Evolutionary conservation across 352 stramenopile genomes (phyloP).

Genomic region (Phytophthora quininea): DNA sequence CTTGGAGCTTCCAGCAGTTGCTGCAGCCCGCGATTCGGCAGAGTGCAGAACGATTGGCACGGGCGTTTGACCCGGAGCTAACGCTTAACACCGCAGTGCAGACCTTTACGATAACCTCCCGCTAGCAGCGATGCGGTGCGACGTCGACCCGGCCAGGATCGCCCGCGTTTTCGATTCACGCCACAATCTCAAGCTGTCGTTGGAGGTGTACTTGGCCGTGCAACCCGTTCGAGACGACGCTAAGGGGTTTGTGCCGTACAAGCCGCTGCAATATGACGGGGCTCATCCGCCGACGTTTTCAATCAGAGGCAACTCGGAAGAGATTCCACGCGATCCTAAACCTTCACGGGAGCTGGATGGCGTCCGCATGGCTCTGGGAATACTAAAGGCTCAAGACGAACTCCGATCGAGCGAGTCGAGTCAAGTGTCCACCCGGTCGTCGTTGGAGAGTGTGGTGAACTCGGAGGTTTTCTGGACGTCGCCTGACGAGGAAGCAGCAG

Average conservation of each 20-base stretch:
- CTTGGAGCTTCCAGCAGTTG: slow-evolving; percentile 63
- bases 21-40: slow-evolving; percentile 40
- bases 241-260: slow-evolving; percentile 38
- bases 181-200: slow-evolving; percentile 35
- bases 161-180: slow-evolving; percentile 44
- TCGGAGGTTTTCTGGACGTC: slow-evolving; percentile 24
- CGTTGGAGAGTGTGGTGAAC: slow-evolving; percentile 3
- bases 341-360: slow-evolving; percentile 16
- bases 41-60: slow-evolving; percentile 41
- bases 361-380: slow-evolving; percentile 17
- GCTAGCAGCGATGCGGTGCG: slow-evolving; percentile 80
- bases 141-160: slow-evolving; percentile 36
- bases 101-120: slow-evolving; percentile 78
- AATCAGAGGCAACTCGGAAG: slow-evolving; percentile 20
- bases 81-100: slow-evolving; percentile 67
- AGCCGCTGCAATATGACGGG: slow-evolving; percentile 33
- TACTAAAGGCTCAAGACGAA: slow-evolving; percentile 17
- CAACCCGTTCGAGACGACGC: slow-evolving; percentile 26
- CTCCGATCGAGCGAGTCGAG: slow-evolving; percentile 8
- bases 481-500: slow-evolving; percentile 21
- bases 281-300: slow-evolving; percentile 28
- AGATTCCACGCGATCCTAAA: slow-evolving; percentile 18
- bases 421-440: slow-evolving; percentile 1
- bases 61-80: slow-evolving; percentile 59
- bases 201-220: slow-evolving; percentile 39